Evolutionary conservation across 1,284 basidiomycete genomes (phyloP), one percentile per base, ranked within the genome.

Genomic region (Mycena citricolor): DNA sequence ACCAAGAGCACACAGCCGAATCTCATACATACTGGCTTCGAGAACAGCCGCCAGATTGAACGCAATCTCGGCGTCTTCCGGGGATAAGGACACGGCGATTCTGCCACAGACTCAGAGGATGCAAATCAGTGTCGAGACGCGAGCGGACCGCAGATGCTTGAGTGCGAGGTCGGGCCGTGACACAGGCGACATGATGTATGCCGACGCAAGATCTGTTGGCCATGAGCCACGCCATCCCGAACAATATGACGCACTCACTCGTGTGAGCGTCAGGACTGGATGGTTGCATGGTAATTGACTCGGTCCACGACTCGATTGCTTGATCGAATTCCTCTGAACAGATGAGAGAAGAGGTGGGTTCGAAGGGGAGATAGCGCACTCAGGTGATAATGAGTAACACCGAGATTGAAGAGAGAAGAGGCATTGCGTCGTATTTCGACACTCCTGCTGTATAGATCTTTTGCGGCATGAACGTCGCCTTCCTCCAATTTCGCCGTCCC

Each of bases 41-140:
- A 94, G 74, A 56, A 94, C 90, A 19, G 90, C 90, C 21, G 88
- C 94, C 42, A 94, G 77, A 69, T 94, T 97, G 75, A 94, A 97
- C 23, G 90, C 86, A 61, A 95, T 93, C 67, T 97, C 94, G 58
- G 91, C 83, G 71, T 97, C 94, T 61, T 94, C 87, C 26, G 94
- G 94, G 33, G 88, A 79, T 52, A 97, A 79, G 25, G 84, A 83
- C 26, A 86, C 77, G 20, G 94, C 93, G 57, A 89, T 84, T 52
- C 93, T 95, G 65, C 36, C 38, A 33, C 40, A 34, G 33, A 37
- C 52, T 57, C 36, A 53, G 44, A 43, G 64, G 58, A n/a, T n/a
- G n/a, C n/a, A 57, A 60, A 61, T 60, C 43, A 56, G 43, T 60
- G 57, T 60, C 55, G 49, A 57, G 47, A 45, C 38, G 54, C 46